Base-by-base conservation (phyloP, 331 rosid genomes). In the Saraca asoca region DNA sequence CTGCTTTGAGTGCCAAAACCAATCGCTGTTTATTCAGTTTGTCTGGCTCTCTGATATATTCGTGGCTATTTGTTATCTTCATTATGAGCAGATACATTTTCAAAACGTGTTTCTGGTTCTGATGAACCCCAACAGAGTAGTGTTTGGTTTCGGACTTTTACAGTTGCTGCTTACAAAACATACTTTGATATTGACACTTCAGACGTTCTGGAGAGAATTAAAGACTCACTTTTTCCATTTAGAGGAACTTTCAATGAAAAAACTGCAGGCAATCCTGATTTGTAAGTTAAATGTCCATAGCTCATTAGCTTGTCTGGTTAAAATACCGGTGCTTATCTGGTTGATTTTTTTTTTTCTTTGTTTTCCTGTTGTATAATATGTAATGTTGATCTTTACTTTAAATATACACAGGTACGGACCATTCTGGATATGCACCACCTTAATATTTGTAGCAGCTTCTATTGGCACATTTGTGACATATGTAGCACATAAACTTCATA, bases 381-480 rank as follows among this genome's bases (percentile, higher is more conserved):
- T 60, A 50, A 75, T 71, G 39, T 66, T 71, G 53, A 63, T 78
- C 45, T 70, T 37, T 52, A 37, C 49, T 69, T 24, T 69, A 68
- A 69, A 74, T 53, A 12, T 74, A 16, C 59, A 54, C 87, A 93
- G 98, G 82, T 92, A 92, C 39, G 98, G 98, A 52, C 98, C 98
- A 51, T 92, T 92, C 82, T 92, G 98, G 98, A 89, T 92, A 74
- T 92, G 98, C 77, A 89, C 96, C 37, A 92, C 98, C 53, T 82
- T 89, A 64, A 92, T 92, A 70, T 92, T 92, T 70, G 91, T 89
- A 12, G 98, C 98, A 38, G 98, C 96, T 70, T 77, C 98, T 12
- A 93, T 93, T 33, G 94, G 98, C 69, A 87, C 98, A 56, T 85
- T 93, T 66, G 95, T 87, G 74, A 93, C 98, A 57, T 93, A 89